Evolutionary conservation across 1,139 yeast genomes (phyloP), one percentile per base, ranked within the genome.

Genomic region (Arxiozyma slooffiae): DNA sequence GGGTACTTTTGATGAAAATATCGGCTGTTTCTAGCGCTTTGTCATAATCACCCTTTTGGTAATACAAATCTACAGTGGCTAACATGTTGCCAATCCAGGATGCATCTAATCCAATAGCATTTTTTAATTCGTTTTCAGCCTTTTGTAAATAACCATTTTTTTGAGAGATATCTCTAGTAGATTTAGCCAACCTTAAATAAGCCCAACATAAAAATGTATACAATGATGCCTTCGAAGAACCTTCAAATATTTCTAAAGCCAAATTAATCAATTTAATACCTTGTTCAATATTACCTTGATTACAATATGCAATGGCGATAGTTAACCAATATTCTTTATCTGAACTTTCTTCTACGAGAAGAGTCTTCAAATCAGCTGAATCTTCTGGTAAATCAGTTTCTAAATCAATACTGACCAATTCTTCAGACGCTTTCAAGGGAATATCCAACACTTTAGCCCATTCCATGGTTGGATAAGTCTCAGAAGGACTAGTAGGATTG

Each of bases 351-450:
- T 85, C 87, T 55, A 84, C 83, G 57, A 92, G 73, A 56, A 92
- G 77, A 40, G 79, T 78, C 58, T 85, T 82, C 58, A 92, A 74
- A 62, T 92, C 97, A 49, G 80, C 76, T 6, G 96, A 85, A 64
- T 89, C 96, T 22, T 86, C 96, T 1, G 96, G 95, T 53, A 90
- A 73, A 63, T 90, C 97, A 45, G 78, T 79, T 44, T 73, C 71
- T 53, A 75, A 76, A 67, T 80, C 85, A 56, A 85, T 79, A 52
- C 81, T 76, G 53, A 84, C 92, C 57, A 84, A 79, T 66, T 84
- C 88, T 49, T 83, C 86, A 36, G 74, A 71, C 56, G 77, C 81
- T 58, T 77, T 76, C 62, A 84, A 71, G 17, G 89, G 90, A 58
- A 85, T 81, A 65, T 82, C 89, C 55, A 82, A 47, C 6, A 67